Evolutionary conservation across 2,329 filamentous ascomycete genomes (phyloP), one percentile per base, ranked within the genome.

Genomic region (Paradendryphiella salina): DNA sequence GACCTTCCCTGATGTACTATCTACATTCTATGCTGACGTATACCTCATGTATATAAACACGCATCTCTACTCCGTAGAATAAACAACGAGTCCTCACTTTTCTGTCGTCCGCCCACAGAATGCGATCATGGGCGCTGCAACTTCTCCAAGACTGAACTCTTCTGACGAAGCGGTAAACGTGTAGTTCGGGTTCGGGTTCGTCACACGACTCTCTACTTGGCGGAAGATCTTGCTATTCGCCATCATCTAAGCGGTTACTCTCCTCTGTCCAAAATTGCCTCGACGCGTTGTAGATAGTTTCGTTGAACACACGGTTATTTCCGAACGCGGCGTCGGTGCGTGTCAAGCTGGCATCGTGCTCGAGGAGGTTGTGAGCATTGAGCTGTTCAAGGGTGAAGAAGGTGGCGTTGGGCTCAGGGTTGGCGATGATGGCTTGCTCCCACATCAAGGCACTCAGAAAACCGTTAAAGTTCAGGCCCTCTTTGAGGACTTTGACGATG

Each of bases 231-330:
- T 78, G 56, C 73, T 73, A 50, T 78, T 77, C 48, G 79, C 79
- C 2, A 67, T 35, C 52, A 60, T 59, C 18, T 61, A 34, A 1
- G 57, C 51, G 2, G 55, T 59, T 0, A 83, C 60, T 14, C 3
- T 72, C 62, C 0, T 49, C 68, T 0, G 75, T 79, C 77, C 79
- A 84, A 67, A 77, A 82, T n/a, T 58, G 50, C 32, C 58, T 70
- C 0, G 75, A 76, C 47, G 75, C 65, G 43, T 78, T 74, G 63
- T 82, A 84, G 54, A 82, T 63, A 2, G 73, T 76, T 44, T 77
- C 68, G 65, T 83, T 81, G 71, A 84, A 83, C 47, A 76, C 48
- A 57, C 79, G 74, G 56, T 79, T 78, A 64, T 79, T 77, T 17
- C 80, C 81, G 45, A 80, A 74, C 71, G 69, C 78, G 7, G 74